Evolutionary conservation across 2,329 filamentous ascomycete species (phyloP), one percentile per base, ranked within the genome.

Genomic region (Colletotrichum eremochloae): DNA sequence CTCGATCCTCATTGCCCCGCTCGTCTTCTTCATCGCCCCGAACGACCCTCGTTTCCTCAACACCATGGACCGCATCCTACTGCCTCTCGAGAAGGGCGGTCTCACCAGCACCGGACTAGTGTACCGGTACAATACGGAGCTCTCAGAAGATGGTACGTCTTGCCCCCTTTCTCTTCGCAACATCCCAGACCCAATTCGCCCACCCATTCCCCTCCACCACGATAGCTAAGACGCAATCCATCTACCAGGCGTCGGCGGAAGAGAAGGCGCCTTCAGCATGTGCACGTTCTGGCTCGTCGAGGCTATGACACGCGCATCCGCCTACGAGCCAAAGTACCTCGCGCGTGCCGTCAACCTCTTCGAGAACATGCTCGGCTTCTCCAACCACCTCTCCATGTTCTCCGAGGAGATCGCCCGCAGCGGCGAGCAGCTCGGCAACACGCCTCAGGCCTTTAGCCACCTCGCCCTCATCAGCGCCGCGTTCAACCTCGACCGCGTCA

Each of bases 211-310:
- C 44, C 44, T n/a, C n/a, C 12, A n/a, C 2, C 36, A 7, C 48
- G 18, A 44, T 20, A 24, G 46, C 61, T 68, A 7, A 68, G 58
- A 8, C 8, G 9, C 29, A 20, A 12, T 0, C 20, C 57, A 5
- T 11, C 6, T 6, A 74, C 68, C 75, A 92, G 91, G 92, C 40
- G 91, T 95, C 11, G 92, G 92, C 48, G 93, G 93, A 24, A 86
- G 88, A 63, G 93, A 95, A 81, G 93, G 93, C 31, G 92, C 92
- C 29, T 95, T 95, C 78, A 91, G 88, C 77, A 94, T 95, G 92
- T 94, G 92, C 78, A 95, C 92, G 0, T 95, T 95, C 79, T 95
- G 93, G 93, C 88, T 94, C 0, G 92, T 95, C 15, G 93, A 95
- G 81, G 92, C 93, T 33, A 87, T 95, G 82, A 93, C 92, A 40